phyloP scores from a whole-genome alignment of 108 stramenopile species.

The Nitzschia sp. region DNA sequence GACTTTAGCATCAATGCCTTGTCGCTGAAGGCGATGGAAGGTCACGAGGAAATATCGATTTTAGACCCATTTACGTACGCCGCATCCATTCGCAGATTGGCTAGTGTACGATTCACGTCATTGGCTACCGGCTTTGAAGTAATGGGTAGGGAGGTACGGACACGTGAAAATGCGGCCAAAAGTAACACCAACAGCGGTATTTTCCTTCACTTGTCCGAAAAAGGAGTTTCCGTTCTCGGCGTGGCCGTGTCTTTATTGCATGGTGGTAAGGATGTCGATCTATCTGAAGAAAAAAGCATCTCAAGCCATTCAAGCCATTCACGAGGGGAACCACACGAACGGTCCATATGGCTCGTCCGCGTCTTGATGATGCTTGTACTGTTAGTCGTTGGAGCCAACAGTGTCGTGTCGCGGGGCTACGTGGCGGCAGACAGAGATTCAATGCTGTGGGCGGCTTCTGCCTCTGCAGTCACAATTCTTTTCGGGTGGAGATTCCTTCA shows the following conservation, averaged over 20 bases:
- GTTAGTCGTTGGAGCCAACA: no score
- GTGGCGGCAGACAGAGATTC: no score
- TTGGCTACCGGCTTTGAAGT: background rate
- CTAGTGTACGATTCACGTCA: background rate
- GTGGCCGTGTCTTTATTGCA: background rate
- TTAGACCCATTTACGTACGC: slow-evolving; percentile 3
- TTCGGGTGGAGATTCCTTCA: no score
- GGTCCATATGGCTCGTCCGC: no score
- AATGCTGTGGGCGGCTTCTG: no score
- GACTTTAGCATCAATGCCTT: background rate
- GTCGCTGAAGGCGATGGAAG: background rate
- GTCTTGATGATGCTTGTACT: no score
- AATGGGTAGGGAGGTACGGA: background rate
- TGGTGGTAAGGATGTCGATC: no score
- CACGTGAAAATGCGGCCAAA: background rate
- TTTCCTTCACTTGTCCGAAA: background rate
- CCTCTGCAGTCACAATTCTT: no score
- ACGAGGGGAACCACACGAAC: no score
- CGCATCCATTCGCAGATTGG: background rate
- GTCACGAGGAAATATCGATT: background rate
- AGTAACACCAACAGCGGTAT: background rate
- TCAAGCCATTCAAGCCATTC: background rate
- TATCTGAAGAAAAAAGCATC: background rate
- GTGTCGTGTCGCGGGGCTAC: no score
- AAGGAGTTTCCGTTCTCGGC: background rate